Conservation (phyloP, 352 stramenopile species). For the Globisporangium apiculatum region DNA sequence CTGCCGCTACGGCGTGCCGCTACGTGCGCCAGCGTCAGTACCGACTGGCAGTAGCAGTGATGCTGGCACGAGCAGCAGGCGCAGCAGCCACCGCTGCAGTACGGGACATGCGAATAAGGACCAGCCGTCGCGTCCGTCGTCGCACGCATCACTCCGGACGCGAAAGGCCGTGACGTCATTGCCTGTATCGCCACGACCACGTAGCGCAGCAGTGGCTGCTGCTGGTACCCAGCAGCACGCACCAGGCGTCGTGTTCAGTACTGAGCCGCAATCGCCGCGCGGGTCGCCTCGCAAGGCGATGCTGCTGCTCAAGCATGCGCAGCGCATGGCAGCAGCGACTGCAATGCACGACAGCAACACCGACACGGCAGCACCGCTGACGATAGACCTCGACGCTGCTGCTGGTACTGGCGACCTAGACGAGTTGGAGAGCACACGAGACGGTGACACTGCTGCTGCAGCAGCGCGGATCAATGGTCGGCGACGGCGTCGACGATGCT, state of each 20-base stretch:
- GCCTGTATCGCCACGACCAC: background rate
- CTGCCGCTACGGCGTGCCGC: constrained; percentile 2
- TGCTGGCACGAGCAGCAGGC: background rate
- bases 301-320: constrained; percentile 20
- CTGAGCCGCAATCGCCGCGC: background rate
- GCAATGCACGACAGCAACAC: background rate
- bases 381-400: too few relatives aligned
- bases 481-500: background rate
- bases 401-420: background rate
- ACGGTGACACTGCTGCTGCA: background rate
- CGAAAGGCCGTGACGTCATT: background rate
- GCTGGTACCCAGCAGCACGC: constrained; percentile 3
- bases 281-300: constrained; percentile 33
- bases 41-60: background rate
- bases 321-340: constrained; percentile 8
- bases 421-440: background rate
- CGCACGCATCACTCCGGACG: constrained; percentile 5
- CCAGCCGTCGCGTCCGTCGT: constrained; percentile 4
- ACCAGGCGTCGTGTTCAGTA: constrained; percentile 23
- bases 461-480: background rate
- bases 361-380: background rate
- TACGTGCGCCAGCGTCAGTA: background rate
- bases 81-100: background rate
- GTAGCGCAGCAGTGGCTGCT: background rate
- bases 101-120: background rate